Conservation (phyloP, 768 basidiomycete species). For the Serendipita sp. region DNA sequence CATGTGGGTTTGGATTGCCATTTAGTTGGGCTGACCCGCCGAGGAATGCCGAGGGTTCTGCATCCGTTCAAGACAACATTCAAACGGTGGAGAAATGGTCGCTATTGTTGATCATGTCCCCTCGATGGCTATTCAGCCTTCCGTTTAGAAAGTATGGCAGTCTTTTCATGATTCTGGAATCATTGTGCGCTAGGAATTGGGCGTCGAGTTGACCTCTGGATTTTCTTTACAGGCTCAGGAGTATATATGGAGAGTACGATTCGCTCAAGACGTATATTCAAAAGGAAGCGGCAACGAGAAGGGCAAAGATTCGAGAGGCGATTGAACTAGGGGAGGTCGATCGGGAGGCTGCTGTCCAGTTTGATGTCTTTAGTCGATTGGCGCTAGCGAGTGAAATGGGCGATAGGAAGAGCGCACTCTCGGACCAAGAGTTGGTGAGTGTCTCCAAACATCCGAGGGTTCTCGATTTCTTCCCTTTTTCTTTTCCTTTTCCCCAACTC, state of each 20-base stretch:
- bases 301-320: neutral
- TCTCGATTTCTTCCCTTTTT: no score
- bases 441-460: no score
- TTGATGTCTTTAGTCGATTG: conserved; percentile 11
- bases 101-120: neutral
- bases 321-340: conserved; percentile 5
- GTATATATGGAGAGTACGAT: conserved; percentile 8
- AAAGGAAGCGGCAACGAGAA: neutral
- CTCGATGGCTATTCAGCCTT: conserved; percentile 7
- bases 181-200: no score
- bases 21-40: conserved; percentile 6
- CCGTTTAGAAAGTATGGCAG: conserved; percentile 7
- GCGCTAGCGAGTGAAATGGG: conserved; percentile 7
- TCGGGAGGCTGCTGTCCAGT: neutral
- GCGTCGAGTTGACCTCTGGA: no score
- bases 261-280: conserved; percentile 7
- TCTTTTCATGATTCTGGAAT: no score
- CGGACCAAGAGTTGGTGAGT: conserved; percentile 11
- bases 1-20: conserved; percentile 9
- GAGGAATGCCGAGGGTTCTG: neutral
- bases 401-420: conserved; percentile 7
- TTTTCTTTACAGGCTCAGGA: neutral
- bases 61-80: conserved; percentile 3
- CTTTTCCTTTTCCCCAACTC: no score
- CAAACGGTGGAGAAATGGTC: neutral